These are phyloP conservation scores for Aspergillus wentii DNA, from an alignment of 495 filamentous ascomycete species.

Conservation along the genomic window DNA sequence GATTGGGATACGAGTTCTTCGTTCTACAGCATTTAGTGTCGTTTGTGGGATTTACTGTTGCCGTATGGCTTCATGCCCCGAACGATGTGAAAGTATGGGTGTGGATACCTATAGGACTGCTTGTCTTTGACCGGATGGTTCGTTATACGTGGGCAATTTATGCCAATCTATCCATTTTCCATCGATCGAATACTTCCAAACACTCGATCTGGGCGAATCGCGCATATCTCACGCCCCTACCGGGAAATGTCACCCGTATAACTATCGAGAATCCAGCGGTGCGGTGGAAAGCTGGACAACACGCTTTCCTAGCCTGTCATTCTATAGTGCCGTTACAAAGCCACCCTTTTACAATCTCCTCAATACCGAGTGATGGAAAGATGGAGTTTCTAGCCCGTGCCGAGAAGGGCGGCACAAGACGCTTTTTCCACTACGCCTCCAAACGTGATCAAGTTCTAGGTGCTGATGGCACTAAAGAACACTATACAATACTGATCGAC, in stretches of 20 bases:
- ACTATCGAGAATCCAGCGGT: conserved; percentile 66
- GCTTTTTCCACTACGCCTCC: conserved; percentile 58
- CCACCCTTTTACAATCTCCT: conserved; percentile 80
- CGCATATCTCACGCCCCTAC: conserved; percentile 58
- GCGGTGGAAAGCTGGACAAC: conserved; percentile 71
- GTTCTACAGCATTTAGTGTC: conserved; percentile 73
- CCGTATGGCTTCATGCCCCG: conserved; percentile 61
- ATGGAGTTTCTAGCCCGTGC: conserved; percentile 71
- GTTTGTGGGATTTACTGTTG: conserved; percentile 61
- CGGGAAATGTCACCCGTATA: conserved; percentile 60
- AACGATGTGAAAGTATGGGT: conserved; percentile 47
- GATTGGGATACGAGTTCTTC: conserved; percentile 73
- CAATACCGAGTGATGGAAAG: conserved; percentile 48
- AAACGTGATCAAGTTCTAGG: conserved; percentile 31
- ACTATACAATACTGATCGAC: conserved; percentile 31
- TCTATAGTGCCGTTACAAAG: conserved; percentile 62
- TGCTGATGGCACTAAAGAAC: conserved; percentile 20
- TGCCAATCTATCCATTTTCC: conserved; percentile 61
- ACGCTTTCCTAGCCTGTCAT: conserved; percentile 72
- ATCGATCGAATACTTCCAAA: conserved; percentile 23
- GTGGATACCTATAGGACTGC: conserved; percentile 68
- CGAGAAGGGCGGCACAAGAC: conserved; percentile 64
- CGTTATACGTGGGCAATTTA: conserved; percentile 51
- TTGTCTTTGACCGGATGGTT: conserved; percentile 64
- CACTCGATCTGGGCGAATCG: conserved; percentile 30